Evolutionary conservation across 2,329 filamentous ascomycete genomes (phyloP), one percentile per base, ranked within the genome.

Genomic region (Aspergillus phoenicis): DNA sequence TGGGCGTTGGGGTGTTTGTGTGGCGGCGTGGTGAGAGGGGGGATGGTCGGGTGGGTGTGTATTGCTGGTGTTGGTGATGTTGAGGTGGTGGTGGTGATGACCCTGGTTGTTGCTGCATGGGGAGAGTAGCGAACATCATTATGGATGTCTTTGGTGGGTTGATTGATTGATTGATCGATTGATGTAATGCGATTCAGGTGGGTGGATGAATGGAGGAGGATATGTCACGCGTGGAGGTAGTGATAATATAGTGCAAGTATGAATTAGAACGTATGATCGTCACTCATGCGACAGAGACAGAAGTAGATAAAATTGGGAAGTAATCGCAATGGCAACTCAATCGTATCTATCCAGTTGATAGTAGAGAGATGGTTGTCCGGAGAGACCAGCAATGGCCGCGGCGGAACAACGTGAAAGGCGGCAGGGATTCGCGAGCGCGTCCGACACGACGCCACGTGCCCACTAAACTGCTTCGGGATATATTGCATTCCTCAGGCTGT

Each of bases 121-220:
- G 54, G 20, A 70, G 67, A 63, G 71, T 60, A 45, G 71, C 70
- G 64, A 74, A 75, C 73, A 75, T 75, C 52, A 53, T 59, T 58
- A 33, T 51, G 53, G 15, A 17, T 11, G 17, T 36, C 30, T 52
- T 26, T 48, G 20, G 20, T 20, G 2, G 20, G 33, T 5, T 36
- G 33, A 36, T 36, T 36, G 33, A 36, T 36, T 26, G 26, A 5
- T 26, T 5, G 4, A 26, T 1, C 6, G 4, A 26, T 26, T 36
- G 33, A 15, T 38, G 17, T 45, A 22, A 36, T 36, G 33, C 33
- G 33, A 36, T 15, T 36, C 33, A 36, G 0, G 3, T 11, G 33
- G 33, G 10, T 30, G 28, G 33, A 5, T 36, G 33, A 4, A 36
- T 36, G 4, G 11, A 36, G 4, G 11, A 36, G 33, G 33, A 10